Base-by-base conservation (phyloP, 495 filamentous ascomycete species). In the Collariella sp. region DNA sequence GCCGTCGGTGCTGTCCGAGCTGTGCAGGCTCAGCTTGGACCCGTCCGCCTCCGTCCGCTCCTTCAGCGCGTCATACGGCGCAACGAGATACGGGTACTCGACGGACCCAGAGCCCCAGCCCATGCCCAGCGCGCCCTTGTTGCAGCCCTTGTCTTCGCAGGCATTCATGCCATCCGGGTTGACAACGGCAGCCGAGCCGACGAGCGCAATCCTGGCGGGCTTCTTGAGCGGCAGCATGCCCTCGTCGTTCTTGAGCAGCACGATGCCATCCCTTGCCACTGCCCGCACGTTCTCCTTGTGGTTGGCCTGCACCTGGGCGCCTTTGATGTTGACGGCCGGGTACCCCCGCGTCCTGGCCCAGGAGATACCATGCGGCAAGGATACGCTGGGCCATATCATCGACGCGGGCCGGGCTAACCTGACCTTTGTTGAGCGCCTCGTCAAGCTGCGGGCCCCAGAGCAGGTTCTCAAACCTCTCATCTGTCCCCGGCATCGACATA, bases 161-260 rank as follows among this genome's bases (percentile, higher is more conserved):
- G 69, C 50, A 57, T 81, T 80, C 5, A 66, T 62, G 29, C 70
- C 76, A 35, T 70, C 68, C 0, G 76, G 74, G 54, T 89, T 87
- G 18, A 77, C 76, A 12, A 81, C 83, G 22, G 88, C 86, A 42
- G 89, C 84, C 13, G 85, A 82, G 22, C 91, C 87, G 46, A 95
- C 80, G 31, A 91, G 65, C 1, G 82, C 83, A 12, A 89, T 60
- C 47, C 79, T 76, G 42, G 61, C 60, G 0, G 82, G 80, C 24
- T 76, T 77, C 38, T 73, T 74, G 15, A 91, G 67, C 6, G 87
- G 87, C 3, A 91, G 70, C 2, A 79, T 71, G 38, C 66, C 70
- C 50, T 72, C 73, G 59, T 73, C 73, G 60, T 91, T 90, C 70
- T 87, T 88, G 76, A 94, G 72, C 80, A 95, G 70, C 79, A 94